Evolutionary conservation across 1,284 basidiomycete genomes (phyloP), one percentile per base, ranked within the genome.

Genomic region (Trichosporon coremiiforme): DNA sequence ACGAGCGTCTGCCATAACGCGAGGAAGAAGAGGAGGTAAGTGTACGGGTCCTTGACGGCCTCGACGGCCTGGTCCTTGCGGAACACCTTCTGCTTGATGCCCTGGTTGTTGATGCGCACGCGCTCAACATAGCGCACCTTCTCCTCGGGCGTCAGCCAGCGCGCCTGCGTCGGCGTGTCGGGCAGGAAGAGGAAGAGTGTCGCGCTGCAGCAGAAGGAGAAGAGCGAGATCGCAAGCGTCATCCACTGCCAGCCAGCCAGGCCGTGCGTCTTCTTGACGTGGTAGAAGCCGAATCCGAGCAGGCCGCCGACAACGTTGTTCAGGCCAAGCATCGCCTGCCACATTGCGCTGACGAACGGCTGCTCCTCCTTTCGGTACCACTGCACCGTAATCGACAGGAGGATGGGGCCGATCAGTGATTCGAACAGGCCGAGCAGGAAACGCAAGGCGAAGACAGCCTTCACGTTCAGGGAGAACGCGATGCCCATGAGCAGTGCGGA

Each of bases 381-480:
- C 66, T 76, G 75, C 2, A 75, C 75, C 20, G 71, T 76, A 57
- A 76, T 66, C 4, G 71, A 38, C 66, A 78, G 66, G 17, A 77
- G 68, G 33, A 69, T 71, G 9, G 76, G 77, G 13, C 76, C 75
- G 47, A 79, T 74, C 13, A 73, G 45, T 5, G 75, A 75, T 68
- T 80, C 79, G 66, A 75, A 77, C 53, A 80, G 71, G 41, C 79
- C 79, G 13, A 79, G 62, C 12, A 77, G 62, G 69, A 77, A 71
- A 8, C 76, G 70, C 29, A 76, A 68, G 12, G 70, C 74, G 29
- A 75, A 74, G 31, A 77, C 90, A 86, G 80, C 92, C 90, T 0
- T 90, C n/a, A 78, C 71, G 45, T 65, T 91, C 22, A 94, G 84
- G 0, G 89, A 89, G 80, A 94, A 93, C 1, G 90, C 78, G 8